Evolutionary conservation across 1,284 basidiomycete genomes (phyloP), one percentile per base, ranked within the genome.

Genomic region (Cryptococcus sp.): DNA sequence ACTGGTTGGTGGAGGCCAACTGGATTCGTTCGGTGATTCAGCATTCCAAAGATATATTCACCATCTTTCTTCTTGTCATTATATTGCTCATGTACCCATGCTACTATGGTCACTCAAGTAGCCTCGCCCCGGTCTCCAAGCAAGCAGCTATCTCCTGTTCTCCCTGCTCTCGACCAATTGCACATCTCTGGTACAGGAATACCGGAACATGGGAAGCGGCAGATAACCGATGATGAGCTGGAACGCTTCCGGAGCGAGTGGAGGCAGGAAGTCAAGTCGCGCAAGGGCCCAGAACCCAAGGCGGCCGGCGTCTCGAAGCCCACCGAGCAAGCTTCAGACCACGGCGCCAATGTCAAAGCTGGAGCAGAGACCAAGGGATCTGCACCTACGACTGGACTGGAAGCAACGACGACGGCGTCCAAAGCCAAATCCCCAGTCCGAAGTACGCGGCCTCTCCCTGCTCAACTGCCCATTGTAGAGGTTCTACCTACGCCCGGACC

Each of bases 191-290:
- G 13, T 10, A 4, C 29, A n/a, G n/a, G n/a, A n/a, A n/a, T n/a
- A 13, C 29, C 29, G 29, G 13, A 34, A 7, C 8, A 4, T 34
- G 29, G 29, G 29, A 34, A 34, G 29, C 29, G 41, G 41, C 41
- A 44, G 41, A 39, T 52, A 11, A 59, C 61, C 16, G 82, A 84
- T 1, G 69, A 77, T 6, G 85, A 87, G 63, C 83, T 92, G 56
- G 83, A 80, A 11, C 75, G 77, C 46, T 89, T 93, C 75, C 83
- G 89, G 72, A 82, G 84, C 58, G 83, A 84, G 78, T 93, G 89
- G 89, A 83, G 82, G 59, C 82, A 81, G 46, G 90, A 87, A 73
- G 83, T 89, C 55, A 67, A 57, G 52, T 22, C 59, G n/a, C 41
- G 41, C 29, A 34, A 34, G 29, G 29, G 29, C 8, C 29, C 8